Evolutionary conservation across 805 yeast species (phyloP).

Genomic region (Maudiozyma serrabonitensis): DNA sequence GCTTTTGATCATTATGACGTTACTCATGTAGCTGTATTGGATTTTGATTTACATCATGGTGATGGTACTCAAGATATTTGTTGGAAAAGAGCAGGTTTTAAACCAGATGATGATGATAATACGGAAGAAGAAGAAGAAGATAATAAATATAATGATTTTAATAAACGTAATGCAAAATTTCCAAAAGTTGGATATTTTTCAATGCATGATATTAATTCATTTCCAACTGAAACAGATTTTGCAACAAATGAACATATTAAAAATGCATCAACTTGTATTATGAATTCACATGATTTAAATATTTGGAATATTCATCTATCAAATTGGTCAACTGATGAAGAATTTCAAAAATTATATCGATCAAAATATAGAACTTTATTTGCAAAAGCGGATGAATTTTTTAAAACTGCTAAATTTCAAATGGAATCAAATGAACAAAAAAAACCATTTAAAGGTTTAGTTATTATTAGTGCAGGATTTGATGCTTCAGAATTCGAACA

Average conservation of each 20-base stretch:
- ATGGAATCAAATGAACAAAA: slow-evolving; percentile 24
- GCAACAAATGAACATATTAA: slow-evolving; percentile 62
- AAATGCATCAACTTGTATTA: slow-evolving; percentile 70
- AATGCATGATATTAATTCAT: slow-evolving; percentile 75
- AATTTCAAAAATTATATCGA: slow-evolving; percentile 53
- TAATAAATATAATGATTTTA: slow-evolving; percentile 35
- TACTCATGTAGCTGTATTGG: slow-evolving; percentile 73
- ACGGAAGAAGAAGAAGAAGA: slow-evolving; percentile 13
- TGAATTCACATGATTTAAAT: slow-evolving; percentile 64
- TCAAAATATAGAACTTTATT: slow-evolving; percentile 52
- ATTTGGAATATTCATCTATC: slow-evolving; percentile 80
- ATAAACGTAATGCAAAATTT: slow-evolving; percentile 31
- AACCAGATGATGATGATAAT: slow-evolving; percentile 26
- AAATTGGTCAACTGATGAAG: slow-evolving; percentile 52
- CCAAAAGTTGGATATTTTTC: slow-evolving; percentile 77
- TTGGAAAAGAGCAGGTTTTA: slow-evolving; percentile 54
- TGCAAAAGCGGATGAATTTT: slow-evolving; percentile 56
- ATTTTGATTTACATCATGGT: slow-evolving; percentile 81
- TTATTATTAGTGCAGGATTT: slow-evolving; percentile 78
- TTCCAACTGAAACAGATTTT: slow-evolving; percentile 72
- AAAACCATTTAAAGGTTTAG: slow-evolving; percentile 43
- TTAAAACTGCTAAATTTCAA: slow-evolving; percentile 39
- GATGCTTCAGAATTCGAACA: slow-evolving; percentile 81
- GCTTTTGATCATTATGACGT: slow-evolving; percentile 53
- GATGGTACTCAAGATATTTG: slow-evolving; percentile 84